A percentile compares a stretch with the other conserved stretches of the same genome.
Conservation (phyloP, 495 filamentous ascomycete species). For the Darksidea phi region DNA sequence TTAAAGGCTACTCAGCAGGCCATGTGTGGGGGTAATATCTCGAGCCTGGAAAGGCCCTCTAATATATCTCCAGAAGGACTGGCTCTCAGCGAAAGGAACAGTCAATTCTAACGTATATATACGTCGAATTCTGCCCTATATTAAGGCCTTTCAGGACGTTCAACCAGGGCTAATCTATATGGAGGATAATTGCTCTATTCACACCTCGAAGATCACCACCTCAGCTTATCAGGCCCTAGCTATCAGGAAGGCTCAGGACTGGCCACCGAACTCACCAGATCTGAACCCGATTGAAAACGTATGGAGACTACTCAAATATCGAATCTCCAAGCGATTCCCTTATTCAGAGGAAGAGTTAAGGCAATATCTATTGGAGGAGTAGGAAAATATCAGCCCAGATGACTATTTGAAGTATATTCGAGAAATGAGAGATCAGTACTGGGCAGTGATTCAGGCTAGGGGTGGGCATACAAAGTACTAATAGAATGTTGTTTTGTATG, state of each 20-base stretch:
- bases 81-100: not conserved
- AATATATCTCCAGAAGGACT: constrained; percentile 6
- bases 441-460: too few species aligned
- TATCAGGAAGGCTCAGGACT: not conserved
- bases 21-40: constrained; percentile 11
- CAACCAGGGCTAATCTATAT: constrained; percentile 1
- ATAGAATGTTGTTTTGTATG: too few species aligned
- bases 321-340: constrained; percentile 5
- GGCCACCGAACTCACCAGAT: constrained; percentile 6
- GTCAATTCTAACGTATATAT: constrained; percentile 11
- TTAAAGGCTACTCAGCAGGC: not conserved
- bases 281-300: constrained; percentile 11
- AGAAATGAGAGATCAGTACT: too few species aligned
- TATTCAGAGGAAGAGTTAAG: not conserved
- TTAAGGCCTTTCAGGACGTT: not conserved
- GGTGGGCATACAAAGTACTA: too few species aligned
- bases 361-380: too few species aligned
- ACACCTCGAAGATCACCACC: constrained; percentile 4
- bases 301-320: constrained; percentile 3
- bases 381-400: too few species aligned
- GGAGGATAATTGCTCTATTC: constrained; percentile 3
- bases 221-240: not conserved
- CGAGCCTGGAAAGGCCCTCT: not conserved
- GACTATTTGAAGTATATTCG: too few species aligned
- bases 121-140: constrained; percentile 1